phyloP scores from a whole-genome alignment of 768 basidiomycete species.

The Cystobasidium tubakii region DNA sequence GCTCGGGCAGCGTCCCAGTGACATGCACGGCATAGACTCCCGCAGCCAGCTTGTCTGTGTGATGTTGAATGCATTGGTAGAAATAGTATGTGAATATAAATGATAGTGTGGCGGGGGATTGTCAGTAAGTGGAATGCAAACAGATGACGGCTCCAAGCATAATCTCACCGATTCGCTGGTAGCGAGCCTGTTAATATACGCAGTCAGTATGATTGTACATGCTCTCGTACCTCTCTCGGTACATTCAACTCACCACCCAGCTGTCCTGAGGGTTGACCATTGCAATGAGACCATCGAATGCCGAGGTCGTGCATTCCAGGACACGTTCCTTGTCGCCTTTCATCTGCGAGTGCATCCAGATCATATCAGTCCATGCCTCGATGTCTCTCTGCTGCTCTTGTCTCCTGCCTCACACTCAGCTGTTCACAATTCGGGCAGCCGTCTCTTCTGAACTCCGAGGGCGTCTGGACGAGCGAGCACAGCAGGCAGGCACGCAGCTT shows the following conservation, averaged over 20 bases:
- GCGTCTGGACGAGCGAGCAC: constrained; percentile 81
- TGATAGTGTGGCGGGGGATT: constrained; percentile 9
- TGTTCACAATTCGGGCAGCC: constrained; percentile 97
- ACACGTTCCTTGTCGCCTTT: constrained; percentile 79
- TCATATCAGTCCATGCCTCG: no score
- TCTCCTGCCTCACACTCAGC: constrained; percentile 61
- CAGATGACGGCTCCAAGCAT: constrained; percentile 38
- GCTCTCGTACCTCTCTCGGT: neutral
- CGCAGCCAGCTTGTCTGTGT: constrained; percentile 73
- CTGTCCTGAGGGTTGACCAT: constrained; percentile 76
- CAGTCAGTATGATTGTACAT: neutral
- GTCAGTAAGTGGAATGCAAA: neutral
- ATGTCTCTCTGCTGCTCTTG: no score
- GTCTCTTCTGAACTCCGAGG: constrained; percentile 70
- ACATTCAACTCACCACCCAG: constrained; percentile 64
- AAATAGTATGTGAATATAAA: no score
- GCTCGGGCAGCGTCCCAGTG: constrained; percentile 45
- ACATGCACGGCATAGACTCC: constrained; percentile 86
- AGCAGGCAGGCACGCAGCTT: constrained; percentile 83
- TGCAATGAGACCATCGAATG: constrained; percentile 86
- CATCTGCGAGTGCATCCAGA: constrained; percentile 58
- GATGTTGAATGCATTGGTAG: neutral
- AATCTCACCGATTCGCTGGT: constrained; percentile 83
- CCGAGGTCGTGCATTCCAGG: constrained; percentile 75
- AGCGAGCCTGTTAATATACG: constrained; percentile 55